phyloP scores from a whole-genome alignment of 2,329 filamentous ascomycete species.

The Xylaria sp. region DNA sequence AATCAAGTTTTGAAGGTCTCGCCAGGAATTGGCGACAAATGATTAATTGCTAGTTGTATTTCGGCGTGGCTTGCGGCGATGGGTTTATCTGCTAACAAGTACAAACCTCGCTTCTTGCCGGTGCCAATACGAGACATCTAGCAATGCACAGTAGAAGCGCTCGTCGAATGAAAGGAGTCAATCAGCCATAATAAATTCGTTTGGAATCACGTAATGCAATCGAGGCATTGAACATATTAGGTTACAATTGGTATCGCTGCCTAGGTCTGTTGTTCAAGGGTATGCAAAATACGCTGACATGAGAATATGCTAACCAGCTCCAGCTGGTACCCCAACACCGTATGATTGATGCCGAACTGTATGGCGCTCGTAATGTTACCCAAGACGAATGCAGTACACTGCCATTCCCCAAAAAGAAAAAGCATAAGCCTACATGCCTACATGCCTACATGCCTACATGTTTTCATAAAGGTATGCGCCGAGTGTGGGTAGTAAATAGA shows the following conservation, averaged over 20 bases:
- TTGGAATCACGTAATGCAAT: too few relatives aligned
- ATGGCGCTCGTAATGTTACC: not conserved
- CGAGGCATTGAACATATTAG: not conserved
- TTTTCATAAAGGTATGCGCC: not conserved
- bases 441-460: too few relatives aligned
- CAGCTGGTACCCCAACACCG: not conserved
- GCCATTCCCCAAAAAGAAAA: not conserved
- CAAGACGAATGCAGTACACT: not conserved
- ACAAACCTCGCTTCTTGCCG: not conserved
- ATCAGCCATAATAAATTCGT: not conserved
- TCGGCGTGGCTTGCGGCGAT: not conserved
- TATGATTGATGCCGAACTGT: not conserved
- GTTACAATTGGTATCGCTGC: not conserved
- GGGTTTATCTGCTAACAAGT: not conserved
- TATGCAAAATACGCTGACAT: constrained; percentile 13
- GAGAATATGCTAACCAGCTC: constrained; percentile 1
- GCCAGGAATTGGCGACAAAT: not conserved
- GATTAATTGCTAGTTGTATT: not conserved
- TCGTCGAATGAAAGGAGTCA: not conserved
- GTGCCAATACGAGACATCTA: not conserved
- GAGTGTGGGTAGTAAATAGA: not conserved
- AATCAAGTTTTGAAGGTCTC: constrained; percentile 2
- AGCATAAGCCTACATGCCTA: too few relatives aligned
- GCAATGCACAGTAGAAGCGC: not conserved
- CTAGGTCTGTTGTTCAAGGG: not conserved